phyloP scores from a whole-genome alignment of 805 yeast species.

The Suhomyces pyralidae region DNA sequence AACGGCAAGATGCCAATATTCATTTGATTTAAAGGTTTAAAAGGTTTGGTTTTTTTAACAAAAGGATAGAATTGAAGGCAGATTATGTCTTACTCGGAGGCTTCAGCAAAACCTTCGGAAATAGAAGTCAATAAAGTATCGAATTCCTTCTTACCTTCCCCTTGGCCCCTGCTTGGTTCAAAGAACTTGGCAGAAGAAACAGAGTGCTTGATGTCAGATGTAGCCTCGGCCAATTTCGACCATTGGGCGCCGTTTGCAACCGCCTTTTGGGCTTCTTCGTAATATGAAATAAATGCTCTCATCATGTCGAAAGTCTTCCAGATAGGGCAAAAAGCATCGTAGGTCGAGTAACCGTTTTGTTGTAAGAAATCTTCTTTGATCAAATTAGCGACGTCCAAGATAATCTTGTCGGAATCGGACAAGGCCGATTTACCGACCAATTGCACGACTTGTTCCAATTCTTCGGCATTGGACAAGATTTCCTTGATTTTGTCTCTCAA shows the following conservation, averaged over 20 bases:
- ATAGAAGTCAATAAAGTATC: constrained; percentile 70
- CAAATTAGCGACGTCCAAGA: constrained; percentile 86
- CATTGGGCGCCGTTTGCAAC: constrained; percentile 90
- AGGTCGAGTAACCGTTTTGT: constrained; percentile 97
- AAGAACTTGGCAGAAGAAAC: constrained; percentile 94
- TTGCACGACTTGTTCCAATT: constrained; percentile 98
- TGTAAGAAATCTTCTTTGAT: constrained; percentile 98
- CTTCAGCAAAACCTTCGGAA: constrained; percentile 91
- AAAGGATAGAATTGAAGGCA: constrained; percentile 7
- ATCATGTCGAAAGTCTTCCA: constrained; percentile 99
- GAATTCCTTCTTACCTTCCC: constrained; percentile 71
- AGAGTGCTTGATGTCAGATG: constrained; percentile 86
- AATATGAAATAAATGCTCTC: constrained; percentile 87
- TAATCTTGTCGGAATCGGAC: constrained; percentile 94
- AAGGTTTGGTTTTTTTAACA: neutral
- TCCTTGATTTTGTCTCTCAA: constrained; percentile 92
- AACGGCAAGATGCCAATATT: neutral
- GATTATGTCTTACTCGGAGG: constrained; percentile 63
- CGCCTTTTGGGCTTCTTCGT: constrained; percentile 97
- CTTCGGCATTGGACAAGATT: constrained; percentile 95
- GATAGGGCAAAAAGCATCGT: constrained; percentile 98
- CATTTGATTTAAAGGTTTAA: neutral
- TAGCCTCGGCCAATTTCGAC: constrained; percentile 87
- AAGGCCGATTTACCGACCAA: constrained; percentile 98
- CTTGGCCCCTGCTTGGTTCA: constrained; percentile 91